These are phyloP conservation scores for Pestalotiopsis sp. DNA, from an alignment of 2,329 filamentous ascomycete genomes.

Conservation along the genomic window DNA sequence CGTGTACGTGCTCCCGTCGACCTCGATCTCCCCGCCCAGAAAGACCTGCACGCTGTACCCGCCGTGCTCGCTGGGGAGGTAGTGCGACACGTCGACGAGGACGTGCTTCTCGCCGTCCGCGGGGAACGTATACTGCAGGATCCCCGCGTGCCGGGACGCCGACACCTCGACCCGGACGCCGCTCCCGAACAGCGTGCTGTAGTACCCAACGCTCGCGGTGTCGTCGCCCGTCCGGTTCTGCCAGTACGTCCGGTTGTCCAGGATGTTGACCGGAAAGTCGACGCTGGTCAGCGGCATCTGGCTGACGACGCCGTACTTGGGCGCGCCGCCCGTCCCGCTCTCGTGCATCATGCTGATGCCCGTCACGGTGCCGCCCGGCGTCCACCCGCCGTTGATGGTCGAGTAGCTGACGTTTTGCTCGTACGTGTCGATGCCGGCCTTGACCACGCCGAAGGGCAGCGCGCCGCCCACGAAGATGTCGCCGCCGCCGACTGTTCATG, in stretches of 20 bases:
- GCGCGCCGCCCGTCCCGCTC: conserved; percentile 4
- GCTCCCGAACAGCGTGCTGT: conserved; percentile 8
- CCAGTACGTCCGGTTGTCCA: conserved; percentile 12
- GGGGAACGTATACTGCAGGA: conserved; percentile 25
- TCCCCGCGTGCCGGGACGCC: conserved; percentile 10
- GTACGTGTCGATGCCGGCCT: conserved; percentile 10
- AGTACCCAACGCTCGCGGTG: conserved; percentile 3
- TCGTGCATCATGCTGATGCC: conserved; percentile 13
- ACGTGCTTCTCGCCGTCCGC: conserved; percentile 33
- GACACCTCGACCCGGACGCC: conserved; percentile 8
- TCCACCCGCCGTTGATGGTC: conserved; percentile 11
- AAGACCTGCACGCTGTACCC: conserved; percentile 47
- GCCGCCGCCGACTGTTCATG: conserved; percentile 3
- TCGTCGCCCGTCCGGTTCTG: conserved; percentile 9
- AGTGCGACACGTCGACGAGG: conserved; percentile 51
- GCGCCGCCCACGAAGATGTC: conserved; percentile 11
- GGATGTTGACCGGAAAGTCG: neutral
- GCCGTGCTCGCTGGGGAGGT: conserved; percentile 45
- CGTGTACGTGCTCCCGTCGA: conserved; percentile 44
- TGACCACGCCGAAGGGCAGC: conserved; percentile 8
- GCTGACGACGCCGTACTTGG: conserved; percentile 8
- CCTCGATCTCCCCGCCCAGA: conserved; percentile 42
- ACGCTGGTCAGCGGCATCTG: conserved; percentile 12
- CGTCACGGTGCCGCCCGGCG: conserved; percentile 8
- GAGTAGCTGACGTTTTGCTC: conserved; percentile 9